Base-by-base conservation (phyloP, 768 basidiomycete genomes). In the Phallus indusiatus region DNA sequence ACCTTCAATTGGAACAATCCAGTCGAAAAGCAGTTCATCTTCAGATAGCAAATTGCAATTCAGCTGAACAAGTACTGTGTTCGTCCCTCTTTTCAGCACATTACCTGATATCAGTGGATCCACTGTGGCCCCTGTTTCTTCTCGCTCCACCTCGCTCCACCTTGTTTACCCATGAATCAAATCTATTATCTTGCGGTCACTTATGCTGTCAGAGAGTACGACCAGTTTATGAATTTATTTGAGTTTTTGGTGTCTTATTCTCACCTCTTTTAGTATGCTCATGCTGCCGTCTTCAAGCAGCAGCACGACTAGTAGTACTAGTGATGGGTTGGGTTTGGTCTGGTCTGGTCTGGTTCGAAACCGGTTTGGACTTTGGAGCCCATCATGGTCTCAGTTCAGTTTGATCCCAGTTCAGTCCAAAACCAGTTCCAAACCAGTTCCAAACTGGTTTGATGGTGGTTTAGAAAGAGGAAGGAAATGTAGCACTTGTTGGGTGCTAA, bases 11-110 rank as follows among this genome's bases (percentile, higher is more conserved):
- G 74, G 83, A 18, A 89, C 88, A 0, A 90, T 90, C 56, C 74
- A 74, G 5, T 83, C 86, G 0, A 75, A 82, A 56, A 63, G 69
- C 5, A 46, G 7, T 34, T 51, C 49, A 12, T 73, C 70, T 17
- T 80, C 71, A 9, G 65, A 61, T 1, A 61, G 62, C 12, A 69
- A 69, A 3, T 73, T 77, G 1, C 72, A 68, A 6, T 74, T 75
- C 1, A 77, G 87, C 1, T 87, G 86, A 9, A 78, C 82, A 0
- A 87, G 85, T 2, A 90, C 88, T 1, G 80, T 85, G 34, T 91
- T 87, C 65, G 81, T 91, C 1, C 89, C 89, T 0, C 88, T 88
- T 0, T 68, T 90, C n/a, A 77, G 81, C 56, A 76, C 79, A 1
- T 76, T 90, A 28, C 84, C 84, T 0, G 88, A 90, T 60, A 70